Evolutionary conservation across 192 early-diverging fungal genomes (phyloP).

Genomic region (Dimargaris xerosporica): DNA sequence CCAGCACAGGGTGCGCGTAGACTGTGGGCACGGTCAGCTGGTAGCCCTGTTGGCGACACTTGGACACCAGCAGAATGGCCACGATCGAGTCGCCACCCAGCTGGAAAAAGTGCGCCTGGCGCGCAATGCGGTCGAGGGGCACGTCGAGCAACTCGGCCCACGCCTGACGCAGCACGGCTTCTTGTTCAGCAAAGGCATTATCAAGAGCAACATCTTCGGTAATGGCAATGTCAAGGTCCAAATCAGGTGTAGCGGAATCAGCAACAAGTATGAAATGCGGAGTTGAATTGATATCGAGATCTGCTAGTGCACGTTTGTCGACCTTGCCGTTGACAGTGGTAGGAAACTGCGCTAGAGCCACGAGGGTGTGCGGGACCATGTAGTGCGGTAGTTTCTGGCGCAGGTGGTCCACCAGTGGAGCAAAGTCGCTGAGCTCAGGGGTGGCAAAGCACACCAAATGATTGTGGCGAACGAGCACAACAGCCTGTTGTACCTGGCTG

Average conservation of each 20-base stretch:
- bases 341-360: not conserved
- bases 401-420: not conserved
- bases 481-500: not conserved
- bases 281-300: not conserved
- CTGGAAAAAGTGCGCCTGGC: not conserved
- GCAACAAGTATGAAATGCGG: not conserved
- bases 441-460: not conserved
- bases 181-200: not conserved
- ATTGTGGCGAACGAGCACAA: not conserved
- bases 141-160: not conserved
- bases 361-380: not conserved
- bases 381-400: not conserved
- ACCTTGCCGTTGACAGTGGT: slow-evolving; percentile 3
- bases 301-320: not conserved
- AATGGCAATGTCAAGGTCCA: not conserved
- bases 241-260: not conserved
- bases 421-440: not conserved
- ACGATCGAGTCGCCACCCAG: slow-evolving; percentile 7
- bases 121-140: not conserved
- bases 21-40: not conserved
- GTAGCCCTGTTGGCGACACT: not conserved
- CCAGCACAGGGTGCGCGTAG: not conserved
- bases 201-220: not conserved
- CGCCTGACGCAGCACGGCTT: not conserved
- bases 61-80: slow-evolving; percentile 3